Conservation (phyloP, 2,329 filamentous ascomycete species). For the Exophiala mesophila region DNA sequence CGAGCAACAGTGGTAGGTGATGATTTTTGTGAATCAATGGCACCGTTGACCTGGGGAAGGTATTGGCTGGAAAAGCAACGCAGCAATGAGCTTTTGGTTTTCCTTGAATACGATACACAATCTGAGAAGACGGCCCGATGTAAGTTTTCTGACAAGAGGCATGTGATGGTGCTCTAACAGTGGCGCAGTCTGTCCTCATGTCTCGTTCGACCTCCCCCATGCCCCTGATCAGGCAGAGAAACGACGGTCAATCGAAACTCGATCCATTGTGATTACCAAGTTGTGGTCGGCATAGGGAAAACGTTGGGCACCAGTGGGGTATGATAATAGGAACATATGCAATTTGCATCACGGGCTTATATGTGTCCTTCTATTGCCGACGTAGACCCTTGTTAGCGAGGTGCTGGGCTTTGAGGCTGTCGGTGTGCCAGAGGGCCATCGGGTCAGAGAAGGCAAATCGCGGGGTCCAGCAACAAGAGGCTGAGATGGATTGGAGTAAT, state of each 20-base stretch:
- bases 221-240: not conserved
- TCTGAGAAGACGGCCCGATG: slow-evolving; percentile 5
- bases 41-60: slow-evolving; percentile 7
- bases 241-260: slow-evolving; percentile 7
- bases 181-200: slow-evolving; percentile 11
- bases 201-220: slow-evolving; percentile 10
- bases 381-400: no score
- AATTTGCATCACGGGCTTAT: no score
- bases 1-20: slow-evolving; percentile 24
- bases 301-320: no score
- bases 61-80: slow-evolving; percentile 28
- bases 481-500: no score
- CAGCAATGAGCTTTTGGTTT: slow-evolving; percentile 22
- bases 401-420: no score
- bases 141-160: not conserved
- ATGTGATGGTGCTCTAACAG: not conserved
- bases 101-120: slow-evolving; percentile 15
- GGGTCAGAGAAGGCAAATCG: no score
- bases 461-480: no score
- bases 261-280: slow-evolving; percentile 12
- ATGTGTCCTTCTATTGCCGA: no score
- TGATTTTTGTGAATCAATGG: not conserved
- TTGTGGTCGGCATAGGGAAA: not conserved
- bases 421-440: no score
- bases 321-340: no score